Conservation (phyloP, 305 asterid genomes). For the Solanum chacoense region DNA sequence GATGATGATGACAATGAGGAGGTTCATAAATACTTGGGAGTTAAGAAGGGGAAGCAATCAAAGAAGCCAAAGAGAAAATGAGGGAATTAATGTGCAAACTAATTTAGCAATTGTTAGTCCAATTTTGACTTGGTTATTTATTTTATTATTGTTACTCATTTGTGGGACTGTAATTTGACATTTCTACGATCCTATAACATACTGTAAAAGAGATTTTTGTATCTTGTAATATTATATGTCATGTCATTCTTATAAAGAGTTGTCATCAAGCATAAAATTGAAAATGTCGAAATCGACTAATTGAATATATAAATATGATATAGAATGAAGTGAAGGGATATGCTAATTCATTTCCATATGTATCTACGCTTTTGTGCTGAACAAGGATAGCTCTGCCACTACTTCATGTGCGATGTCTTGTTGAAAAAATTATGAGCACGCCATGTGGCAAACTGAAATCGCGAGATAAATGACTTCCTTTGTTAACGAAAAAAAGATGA, state of each 20-base stretch:
- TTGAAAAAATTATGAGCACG: background rate
- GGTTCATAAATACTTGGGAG: conserved; percentile 26
- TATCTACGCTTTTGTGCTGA: background rate
- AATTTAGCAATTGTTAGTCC: background rate
- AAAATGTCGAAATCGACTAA: background rate
- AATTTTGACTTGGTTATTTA: background rate
- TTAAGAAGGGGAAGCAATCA: conserved; percentile 27
- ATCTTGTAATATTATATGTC: background rate
- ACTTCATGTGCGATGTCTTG: background rate
- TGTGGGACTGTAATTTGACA: background rate
- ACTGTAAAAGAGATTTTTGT: background rate
- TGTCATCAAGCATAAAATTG: background rate
- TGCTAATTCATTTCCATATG: too few species aligned
- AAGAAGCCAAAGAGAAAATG: conserved; percentile 4
- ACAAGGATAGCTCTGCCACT: background rate
- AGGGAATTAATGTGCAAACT: background rate
- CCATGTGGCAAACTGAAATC: background rate
- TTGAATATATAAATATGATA: background rate
- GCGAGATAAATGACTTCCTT: background rate
- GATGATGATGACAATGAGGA: conserved; percentile 50
- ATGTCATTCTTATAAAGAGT: background rate
- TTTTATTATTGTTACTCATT: background rate
- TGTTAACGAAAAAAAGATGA: background rate
- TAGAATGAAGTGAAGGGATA: background rate
- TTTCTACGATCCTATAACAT: background rate